These are phyloP conservation scores for Cladosporium colombiae DNA, from an alignment of 2,329 filamentous ascomycete genomes.

Conservation along the genomic window DNA sequence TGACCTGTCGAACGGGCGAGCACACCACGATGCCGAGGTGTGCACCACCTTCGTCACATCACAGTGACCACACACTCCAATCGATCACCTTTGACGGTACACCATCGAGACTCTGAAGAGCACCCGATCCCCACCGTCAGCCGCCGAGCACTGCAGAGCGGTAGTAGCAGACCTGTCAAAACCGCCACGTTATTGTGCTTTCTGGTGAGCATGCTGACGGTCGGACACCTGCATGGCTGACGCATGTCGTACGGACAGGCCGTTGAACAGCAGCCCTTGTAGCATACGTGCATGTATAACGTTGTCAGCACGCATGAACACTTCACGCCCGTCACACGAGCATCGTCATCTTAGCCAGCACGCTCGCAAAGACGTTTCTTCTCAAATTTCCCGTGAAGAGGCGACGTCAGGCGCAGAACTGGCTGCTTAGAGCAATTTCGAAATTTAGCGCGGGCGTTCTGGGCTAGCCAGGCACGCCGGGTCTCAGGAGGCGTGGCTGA, in stretches of 20 bases:
- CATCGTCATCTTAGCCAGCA: background rate
- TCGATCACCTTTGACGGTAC: background rate
- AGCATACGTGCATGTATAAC: conserved; percentile 2
- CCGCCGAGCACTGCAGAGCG: conserved; percentile 7
- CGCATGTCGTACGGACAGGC: background rate
- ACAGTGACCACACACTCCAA: conserved; percentile 1
- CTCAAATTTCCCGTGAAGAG: conserved; percentile 10
- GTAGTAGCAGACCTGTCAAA: conserved; percentile 18
- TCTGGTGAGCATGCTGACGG: conserved; percentile 1
- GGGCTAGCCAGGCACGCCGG: conserved; percentile 2
- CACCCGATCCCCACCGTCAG: background rate
- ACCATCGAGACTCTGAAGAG: background rate
- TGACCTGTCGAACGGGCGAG: background rate
- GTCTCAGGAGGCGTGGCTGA: conserved; percentile 18
- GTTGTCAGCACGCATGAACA: conserved; percentile 6
- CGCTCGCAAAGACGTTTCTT: conserved; percentile 3
- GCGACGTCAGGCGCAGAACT: background rate
- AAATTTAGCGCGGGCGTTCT: conserved; percentile 6
- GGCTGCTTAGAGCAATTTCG: background rate
- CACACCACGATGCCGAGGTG: conserved; percentile 1
- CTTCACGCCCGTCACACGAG: background rate
- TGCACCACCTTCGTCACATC: conserved; percentile 7
- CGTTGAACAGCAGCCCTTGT: background rate
- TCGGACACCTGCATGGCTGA: conserved; percentile 1
- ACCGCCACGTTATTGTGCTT: conserved; percentile 6